These are phyloP conservation scores for Dinochytrium kinnereticum DNA, from an alignment of 371 early-diverging fungal species.

Conservation along the genomic window DNA sequence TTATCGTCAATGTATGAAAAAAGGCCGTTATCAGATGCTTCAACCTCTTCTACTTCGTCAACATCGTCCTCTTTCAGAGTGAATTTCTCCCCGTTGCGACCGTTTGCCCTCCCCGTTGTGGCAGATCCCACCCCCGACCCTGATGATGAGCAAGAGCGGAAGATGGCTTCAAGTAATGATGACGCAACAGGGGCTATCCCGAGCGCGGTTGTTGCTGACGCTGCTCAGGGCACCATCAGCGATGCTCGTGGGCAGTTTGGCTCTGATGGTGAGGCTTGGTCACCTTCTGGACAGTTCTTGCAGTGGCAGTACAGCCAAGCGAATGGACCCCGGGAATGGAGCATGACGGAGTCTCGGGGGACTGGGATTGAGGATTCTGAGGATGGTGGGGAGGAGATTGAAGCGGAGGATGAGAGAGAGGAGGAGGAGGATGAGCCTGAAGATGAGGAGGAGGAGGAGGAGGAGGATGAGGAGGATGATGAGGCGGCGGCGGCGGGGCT, in stretches of 20 bases:
- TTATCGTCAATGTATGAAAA: neutral
- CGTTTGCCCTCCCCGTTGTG: neutral
- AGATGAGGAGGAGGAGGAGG: neutral
- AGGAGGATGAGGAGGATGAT: neutral
- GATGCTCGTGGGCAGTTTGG: neutral
- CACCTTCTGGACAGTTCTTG: neutral
- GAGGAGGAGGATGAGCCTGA: constrained; percentile 14
- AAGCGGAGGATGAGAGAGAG: neutral
- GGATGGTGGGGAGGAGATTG: constrained; percentile 12
- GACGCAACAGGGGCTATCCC: too few species aligned
- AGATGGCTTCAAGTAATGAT: too few species aligned
- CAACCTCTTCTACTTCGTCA: too few species aligned
- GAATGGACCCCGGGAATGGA: neutral
- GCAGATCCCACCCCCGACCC: too few species aligned
- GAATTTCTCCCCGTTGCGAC: neutral
- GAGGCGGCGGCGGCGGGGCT: neutral
- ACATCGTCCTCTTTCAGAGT: neutral
- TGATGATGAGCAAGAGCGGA: too few species aligned
- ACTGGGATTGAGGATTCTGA: neutral
- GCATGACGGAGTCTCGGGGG: neutral
- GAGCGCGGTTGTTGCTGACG: too few species aligned
- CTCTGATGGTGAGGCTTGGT: neutral
- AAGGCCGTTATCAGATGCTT: too few species aligned
- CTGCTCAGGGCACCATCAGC: too few species aligned
- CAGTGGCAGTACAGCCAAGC: constrained; percentile 1